These are phyloP conservation scores for Amniculicola lignicola DNA, from an alignment of 495 filamentous ascomycete species.

Conservation along the genomic window DNA sequence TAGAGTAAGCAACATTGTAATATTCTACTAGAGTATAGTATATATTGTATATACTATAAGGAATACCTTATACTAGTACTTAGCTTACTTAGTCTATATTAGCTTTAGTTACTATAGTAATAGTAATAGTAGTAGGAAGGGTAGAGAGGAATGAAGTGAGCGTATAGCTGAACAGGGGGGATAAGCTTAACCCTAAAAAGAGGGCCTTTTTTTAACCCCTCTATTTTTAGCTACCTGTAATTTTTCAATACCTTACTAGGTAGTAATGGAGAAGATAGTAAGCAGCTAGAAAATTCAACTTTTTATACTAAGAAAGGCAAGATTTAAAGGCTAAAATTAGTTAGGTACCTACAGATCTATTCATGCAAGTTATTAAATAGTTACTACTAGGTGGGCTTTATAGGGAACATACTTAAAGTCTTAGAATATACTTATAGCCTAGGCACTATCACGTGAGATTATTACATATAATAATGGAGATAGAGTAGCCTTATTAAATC, in stretches of 20 bases:
- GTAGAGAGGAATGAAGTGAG: no score
- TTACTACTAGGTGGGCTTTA: conserved; percentile 3
- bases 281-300: background rate
- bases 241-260: background rate
- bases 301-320: conserved; percentile 1
- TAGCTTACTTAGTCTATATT: conserved; percentile 1
- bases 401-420: background rate
- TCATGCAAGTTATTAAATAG: no score
- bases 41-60: conserved; percentile 1
- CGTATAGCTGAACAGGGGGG: no score
- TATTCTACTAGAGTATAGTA: conserved; percentile 1
- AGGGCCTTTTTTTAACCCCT: no score
- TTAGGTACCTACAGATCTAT: no score
- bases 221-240: conserved; percentile 3
- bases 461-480: background rate
- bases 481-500: conserved; percentile 3
- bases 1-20: conserved; percentile 1
- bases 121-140: conserved; percentile 3
- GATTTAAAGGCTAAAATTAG: no score
- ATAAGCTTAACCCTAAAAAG: no score
- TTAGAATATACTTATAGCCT: no score
- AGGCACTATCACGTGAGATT: no score
- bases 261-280: conserved; percentile 4
- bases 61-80: conserved; percentile 1
- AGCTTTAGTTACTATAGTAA: conserved; percentile 8